Evolutionary conservation across 768 basidiomycete species (phyloP).

Genomic region (Pleurotus giganteus): DNA sequence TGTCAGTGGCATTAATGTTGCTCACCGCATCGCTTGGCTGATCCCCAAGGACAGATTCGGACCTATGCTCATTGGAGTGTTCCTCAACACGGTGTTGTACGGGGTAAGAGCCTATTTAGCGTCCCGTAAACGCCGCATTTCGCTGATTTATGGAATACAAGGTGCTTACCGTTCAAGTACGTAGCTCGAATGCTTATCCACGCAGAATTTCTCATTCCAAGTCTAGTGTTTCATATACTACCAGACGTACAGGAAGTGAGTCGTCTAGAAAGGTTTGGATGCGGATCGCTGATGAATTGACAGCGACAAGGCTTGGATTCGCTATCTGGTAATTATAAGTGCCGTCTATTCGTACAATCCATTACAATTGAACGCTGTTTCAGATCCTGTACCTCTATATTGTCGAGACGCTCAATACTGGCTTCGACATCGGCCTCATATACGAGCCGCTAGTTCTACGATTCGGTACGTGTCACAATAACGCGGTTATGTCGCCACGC

Average conservation of each 20-base stretch:
- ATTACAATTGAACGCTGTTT: background rate
- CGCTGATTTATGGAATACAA: background rate
- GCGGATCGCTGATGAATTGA: background rate
- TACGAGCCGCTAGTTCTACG: conserved; percentile 13
- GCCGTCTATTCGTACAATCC: background rate
- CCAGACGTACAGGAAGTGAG: conserved; percentile 10
- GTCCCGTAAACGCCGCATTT: background rate
- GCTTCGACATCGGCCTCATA: conserved; percentile 10
- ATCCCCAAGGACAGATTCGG: conserved; percentile 28
- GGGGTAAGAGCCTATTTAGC: conserved; percentile 20
- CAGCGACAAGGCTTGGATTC: conserved; percentile 11
- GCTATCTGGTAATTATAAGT: conserved; percentile 3
- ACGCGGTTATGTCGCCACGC: background rate
- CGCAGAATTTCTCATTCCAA: background rate
- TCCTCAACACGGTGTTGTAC: conserved; percentile 32
- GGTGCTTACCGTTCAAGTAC: conserved; percentile 15
- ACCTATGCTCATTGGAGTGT: conserved; percentile 29
- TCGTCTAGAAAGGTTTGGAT: background rate
- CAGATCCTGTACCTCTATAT: conserved; percentile 12
- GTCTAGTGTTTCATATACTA: conserved; percentile 9
- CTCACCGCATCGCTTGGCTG: too few species aligned
- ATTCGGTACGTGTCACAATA: conserved; percentile 1
- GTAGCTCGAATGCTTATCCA: background rate
- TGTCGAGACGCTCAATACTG: conserved; percentile 15
- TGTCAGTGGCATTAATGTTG: background rate